A percentile compares a stretch with the other conserved stretches of the same genome.
Evolutionary conservation across 495 filamentous ascomycete genomes (phyloP).

Genomic region (Margaritispora aquatica): DNA sequence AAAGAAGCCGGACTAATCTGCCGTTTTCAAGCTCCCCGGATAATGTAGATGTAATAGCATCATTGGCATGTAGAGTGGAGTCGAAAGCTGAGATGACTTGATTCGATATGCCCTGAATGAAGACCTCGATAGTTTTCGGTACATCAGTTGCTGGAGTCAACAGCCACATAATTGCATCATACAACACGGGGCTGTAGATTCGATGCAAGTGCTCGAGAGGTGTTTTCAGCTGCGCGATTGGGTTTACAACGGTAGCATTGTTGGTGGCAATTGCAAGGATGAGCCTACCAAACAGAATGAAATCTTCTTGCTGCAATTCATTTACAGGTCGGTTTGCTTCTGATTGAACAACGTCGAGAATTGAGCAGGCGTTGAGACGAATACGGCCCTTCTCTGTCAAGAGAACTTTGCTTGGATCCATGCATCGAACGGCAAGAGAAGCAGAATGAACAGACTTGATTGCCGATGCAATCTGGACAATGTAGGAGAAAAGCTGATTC

Average conservation of each 20-base stretch:
- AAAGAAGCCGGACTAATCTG: constrained; percentile 73
- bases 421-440: constrained; percentile 74
- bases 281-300: constrained; percentile 78
- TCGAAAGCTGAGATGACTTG: constrained; percentile 69
- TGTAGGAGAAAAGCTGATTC: constrained; percentile 81
- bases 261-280: constrained; percentile 72
- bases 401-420: constrained; percentile 81
- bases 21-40: constrained; percentile 83
- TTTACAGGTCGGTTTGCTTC: constrained; percentile 57
- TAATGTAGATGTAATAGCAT: constrained; percentile 64
- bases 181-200: constrained; percentile 65
- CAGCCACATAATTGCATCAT: constrained; percentile 72
- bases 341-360: constrained; percentile 80
- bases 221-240: constrained; percentile 39
- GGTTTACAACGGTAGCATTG: constrained; percentile 34
- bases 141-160: constrained; percentile 38
- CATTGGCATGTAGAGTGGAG: constrained; percentile 64
- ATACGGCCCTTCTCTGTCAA: constrained; percentile 78
- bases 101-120: constrained; percentile 67
- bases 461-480: constrained; percentile 86
- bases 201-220: constrained; percentile 55
- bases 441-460: constrained; percentile 78
- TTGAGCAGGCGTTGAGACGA: constrained; percentile 79
- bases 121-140: constrained; percentile 64
- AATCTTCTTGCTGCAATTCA: constrained; percentile 82